phyloP scores from a whole-genome alignment of 495 filamentous ascomycete genomes.

The Penicillium ochrochloron region DNA sequence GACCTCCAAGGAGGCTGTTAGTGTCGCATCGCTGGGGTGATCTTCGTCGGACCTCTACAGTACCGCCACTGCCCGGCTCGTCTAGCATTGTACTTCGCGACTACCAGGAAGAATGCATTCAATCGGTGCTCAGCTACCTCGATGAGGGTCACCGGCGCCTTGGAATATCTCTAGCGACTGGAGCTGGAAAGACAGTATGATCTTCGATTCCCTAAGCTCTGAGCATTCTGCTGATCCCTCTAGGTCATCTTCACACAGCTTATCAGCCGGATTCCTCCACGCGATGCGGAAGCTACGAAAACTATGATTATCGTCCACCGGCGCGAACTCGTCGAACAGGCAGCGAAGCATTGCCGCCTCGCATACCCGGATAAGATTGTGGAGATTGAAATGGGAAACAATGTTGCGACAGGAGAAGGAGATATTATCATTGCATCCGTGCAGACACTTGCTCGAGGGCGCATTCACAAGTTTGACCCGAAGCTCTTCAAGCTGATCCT shows the following conservation, averaged over 20 bases:
- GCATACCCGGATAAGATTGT: conserved; percentile 80
- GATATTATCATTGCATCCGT: conserved; percentile 97
- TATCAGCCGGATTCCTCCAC: conserved; percentile 73
- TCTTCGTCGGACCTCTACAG: conserved; percentile 38
- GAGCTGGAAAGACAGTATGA: conserved; percentile 86
- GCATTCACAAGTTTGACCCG: conserved; percentile 82
- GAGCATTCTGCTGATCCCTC: neutral
- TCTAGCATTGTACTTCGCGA: conserved; percentile 63
- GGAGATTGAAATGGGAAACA: conserved; percentile 88
- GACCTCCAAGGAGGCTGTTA: conserved; percentile 9
- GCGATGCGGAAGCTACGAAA: conserved; percentile 63
- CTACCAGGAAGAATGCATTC: conserved; percentile 90
- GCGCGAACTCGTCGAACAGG: conserved; percentile 94
- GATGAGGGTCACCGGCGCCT: conserved; percentile 76
- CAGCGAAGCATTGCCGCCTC: conserved; percentile 75
- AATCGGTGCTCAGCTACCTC: conserved; percentile 76
- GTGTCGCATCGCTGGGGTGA: neutral
- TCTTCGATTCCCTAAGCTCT: neutral
- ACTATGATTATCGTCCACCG: conserved; percentile 93
- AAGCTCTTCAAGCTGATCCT: conserved; percentile 83
- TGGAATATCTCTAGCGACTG: conserved; percentile 89
- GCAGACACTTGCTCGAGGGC: conserved; percentile 71
- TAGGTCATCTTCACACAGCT: conserved; percentile 96
- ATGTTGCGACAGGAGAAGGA: conserved; percentile 72
- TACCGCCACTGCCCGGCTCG: conserved; percentile 22